A percentile compares a stretch with the other conserved stretches of the same genome.
Evolutionary conservation across 2,329 filamentous ascomycete genomes (phyloP).

Genomic region (Sporothrix variecibatus): DNA sequence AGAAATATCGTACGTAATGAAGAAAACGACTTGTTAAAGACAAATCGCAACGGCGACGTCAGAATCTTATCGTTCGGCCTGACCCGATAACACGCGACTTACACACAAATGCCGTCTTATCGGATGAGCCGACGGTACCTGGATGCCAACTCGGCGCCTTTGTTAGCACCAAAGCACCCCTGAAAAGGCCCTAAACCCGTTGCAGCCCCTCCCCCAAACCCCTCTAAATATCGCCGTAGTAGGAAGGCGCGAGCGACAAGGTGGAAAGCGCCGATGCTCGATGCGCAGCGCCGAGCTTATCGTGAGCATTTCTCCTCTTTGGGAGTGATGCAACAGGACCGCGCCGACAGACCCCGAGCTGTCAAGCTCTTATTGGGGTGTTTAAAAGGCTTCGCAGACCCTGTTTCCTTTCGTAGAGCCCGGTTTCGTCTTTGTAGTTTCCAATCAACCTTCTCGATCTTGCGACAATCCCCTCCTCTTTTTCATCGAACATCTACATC

Average conservation of each 20-base stretch:
- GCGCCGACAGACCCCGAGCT: constrained; percentile 6
- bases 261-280: constrained; percentile 12
- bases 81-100: background rate
- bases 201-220: background rate
- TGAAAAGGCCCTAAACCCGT: background rate
- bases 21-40: background rate
- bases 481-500: background rate
- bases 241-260: background rate
- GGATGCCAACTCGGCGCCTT: background rate
- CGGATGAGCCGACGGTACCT: constrained; percentile 13
- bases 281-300: constrained; percentile 17
- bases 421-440: background rate
- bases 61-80: background rate
- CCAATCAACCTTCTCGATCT: background rate
- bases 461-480: background rate
- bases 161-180: background rate
- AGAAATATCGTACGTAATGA: background rate
- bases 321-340: background rate
- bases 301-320: constrained; percentile 2
- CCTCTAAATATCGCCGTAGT: background rate
- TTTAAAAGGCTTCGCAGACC: background rate
- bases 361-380: background rate
- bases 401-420: background rate
- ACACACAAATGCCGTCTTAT: constrained; percentile 4
- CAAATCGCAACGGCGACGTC: background rate